phyloP scores from a whole-genome alignment of 805 yeast species.

The Komagataella ulmi region DNA sequence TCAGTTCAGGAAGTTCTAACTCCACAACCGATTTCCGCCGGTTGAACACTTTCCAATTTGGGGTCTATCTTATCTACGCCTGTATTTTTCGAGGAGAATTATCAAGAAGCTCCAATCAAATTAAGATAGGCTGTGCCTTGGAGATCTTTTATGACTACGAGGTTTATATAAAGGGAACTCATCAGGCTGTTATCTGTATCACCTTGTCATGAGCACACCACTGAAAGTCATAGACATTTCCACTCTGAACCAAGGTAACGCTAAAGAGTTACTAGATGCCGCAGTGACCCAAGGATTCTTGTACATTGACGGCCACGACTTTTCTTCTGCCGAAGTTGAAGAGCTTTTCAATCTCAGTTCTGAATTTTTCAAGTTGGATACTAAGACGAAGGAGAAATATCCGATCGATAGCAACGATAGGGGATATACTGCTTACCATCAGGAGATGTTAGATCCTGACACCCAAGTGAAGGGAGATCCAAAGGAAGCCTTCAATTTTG shows the following conservation, averaged over 20 bases:
- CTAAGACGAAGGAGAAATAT: conserved; percentile 32
- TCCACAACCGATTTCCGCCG: too few relatives aligned
- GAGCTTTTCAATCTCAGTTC: conserved; percentile 19
- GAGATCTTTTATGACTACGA: background rate
- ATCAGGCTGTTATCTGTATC: background rate
- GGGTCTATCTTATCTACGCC: too few relatives aligned
- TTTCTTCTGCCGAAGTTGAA: conserved; percentile 27
- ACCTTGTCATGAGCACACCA: conserved; percentile 16
- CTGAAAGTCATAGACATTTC: conserved; percentile 32
- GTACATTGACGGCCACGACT: conserved; percentile 39
- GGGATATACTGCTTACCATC: conserved; percentile 23
- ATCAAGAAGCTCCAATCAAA: too few relatives aligned
- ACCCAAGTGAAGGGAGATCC: conserved; percentile 27
- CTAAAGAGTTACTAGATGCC: conserved; percentile 25
- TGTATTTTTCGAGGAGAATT: too few relatives aligned
- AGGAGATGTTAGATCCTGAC: conserved; percentile 31
- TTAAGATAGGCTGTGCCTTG: background rate
- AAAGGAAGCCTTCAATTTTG: conserved; percentile 50
- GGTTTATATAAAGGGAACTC: background rate
- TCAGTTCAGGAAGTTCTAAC: too few relatives aligned
- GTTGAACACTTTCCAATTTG: too few relatives aligned
- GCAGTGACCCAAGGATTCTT: conserved; percentile 38
- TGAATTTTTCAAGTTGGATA: conserved; percentile 24
- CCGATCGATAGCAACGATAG: conserved; percentile 40
- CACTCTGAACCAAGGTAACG: conserved; percentile 16